Evolutionary conservation across 306 rosid genomes (phyloP).

Genomic region (Senna tora): DNA sequence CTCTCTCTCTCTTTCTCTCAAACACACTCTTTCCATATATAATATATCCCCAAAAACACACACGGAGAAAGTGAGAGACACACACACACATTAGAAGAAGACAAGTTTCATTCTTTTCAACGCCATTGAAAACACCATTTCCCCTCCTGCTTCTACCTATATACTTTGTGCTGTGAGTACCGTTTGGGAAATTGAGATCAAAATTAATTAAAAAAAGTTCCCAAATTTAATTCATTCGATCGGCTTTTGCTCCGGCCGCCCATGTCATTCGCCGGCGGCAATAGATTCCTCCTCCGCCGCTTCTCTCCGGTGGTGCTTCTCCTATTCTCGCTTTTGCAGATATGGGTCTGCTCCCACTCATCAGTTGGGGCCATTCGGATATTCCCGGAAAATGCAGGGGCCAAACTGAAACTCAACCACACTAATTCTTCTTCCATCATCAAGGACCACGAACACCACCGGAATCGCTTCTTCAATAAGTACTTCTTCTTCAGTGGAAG

Average conservation of each 20-base stretch:
- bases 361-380: slow-evolving; percentile 61
- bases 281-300: slow-evolving; percentile 49
- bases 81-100: not conserved
- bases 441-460: no score
- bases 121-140: not conserved
- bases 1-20: not conserved
- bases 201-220: no score
- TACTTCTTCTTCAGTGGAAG: slow-evolving; percentile 46
- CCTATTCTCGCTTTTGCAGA: slow-evolving; percentile 46
- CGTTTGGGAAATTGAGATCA: not conserved
- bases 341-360: slow-evolving; percentile 49
- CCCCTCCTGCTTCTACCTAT: not conserved
- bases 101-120: slow-evolving; percentile 28
- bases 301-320: slow-evolving; percentile 38
- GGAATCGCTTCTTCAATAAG: slow-evolving; percentile 38
- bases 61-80: slow-evolving; percentile 25
- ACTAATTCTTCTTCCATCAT: no score
- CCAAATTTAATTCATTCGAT: no score
- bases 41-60: slow-evolving; percentile 3
- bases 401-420: slow-evolving; percentile 28
- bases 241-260: slow-evolving; percentile 37
- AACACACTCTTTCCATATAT: slow-evolving; percentile 19
- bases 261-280: slow-evolving; percentile 52
- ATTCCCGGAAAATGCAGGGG: slow-evolving; percentile 41
- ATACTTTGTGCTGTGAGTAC: no score